Evolutionary conservation across 305 asterid species (phyloP), one percentile per base, ranked within the genome.

Genomic region (Rubia tinctorum): DNA sequence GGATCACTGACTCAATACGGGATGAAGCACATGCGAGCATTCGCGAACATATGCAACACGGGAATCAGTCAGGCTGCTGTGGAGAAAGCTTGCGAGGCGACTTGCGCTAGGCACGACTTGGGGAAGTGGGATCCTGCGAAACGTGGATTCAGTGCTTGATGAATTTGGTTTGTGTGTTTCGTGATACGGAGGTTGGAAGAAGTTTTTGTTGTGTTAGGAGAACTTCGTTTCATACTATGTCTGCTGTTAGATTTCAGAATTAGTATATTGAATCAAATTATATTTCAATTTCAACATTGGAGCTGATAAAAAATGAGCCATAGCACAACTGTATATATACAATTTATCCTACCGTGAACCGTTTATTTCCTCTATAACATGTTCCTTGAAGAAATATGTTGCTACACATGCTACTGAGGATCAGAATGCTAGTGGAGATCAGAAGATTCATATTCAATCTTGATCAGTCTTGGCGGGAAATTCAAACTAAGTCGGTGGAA

Each of bases 11-110:
- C 88, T 0, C 93, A 90, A 25, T 94, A 91, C 11, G 97, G 97
- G n/a, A 91, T 94, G 97, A 91, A 91, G 65, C 90, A 91, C 79
- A 90, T 84, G 96, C 83, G 99, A 20, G 87, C 92, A 0, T 94
- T 94, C 49, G 96, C 96, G 6, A 94, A 91, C 68, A 89, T 90
- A 14, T 94, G 99, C 84, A 94, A 94, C 56, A 69, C 39, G 0
- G 84, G 86, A 0, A 78, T 94, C 53, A 66, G 88, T 0, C 9
- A 43, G 14, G 59, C 69, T 18, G 66, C 76, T 7, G 83, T 89
- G 92, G 96, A 86, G 82, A 87, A 78, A 71, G 97, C 96, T n/a
- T 88, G 88, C 59, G 25, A 47, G 79, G 83, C 85, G 15, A 86
- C 97, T 0, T 90, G 97, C 71, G 71, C 78, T 14, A 73, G 77